Evolutionary conservation across 805 yeast species (phyloP).

Genomic region (Ogataea pignaliae): DNA sequence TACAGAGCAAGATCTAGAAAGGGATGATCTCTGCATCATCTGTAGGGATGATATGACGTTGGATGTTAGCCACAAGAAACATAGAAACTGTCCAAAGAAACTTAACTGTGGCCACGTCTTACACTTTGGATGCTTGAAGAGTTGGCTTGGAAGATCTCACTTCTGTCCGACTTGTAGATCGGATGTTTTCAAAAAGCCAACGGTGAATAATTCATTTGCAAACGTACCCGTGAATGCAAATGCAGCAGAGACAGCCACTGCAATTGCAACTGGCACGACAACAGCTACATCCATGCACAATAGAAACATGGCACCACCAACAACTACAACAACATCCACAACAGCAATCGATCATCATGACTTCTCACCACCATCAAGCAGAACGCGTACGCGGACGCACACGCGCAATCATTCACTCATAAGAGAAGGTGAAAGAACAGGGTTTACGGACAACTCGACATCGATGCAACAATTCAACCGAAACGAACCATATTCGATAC

Average conservation of each 20-base stretch:
- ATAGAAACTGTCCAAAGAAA: conserved; percentile 63
- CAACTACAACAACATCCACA: background rate
- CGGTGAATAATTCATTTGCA: background rate
- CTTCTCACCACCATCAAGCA: no score
- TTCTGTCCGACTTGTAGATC: conserved; percentile 91
- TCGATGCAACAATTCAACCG: no score
- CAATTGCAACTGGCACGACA: background rate
- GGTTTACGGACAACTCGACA: no score
- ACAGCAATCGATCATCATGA: background rate
- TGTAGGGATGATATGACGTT: conserved; percentile 86
- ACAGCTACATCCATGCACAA: background rate
- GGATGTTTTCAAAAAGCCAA: conserved; percentile 45
- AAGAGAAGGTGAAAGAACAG: no score
- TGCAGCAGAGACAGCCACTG: background rate
- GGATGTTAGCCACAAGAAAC: conserved; percentile 26
- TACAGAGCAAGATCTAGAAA: conserved; percentile 51
- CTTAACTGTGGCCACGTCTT: conserved; percentile 82
- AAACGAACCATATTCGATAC: conserved; percentile 6
- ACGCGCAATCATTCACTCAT: no score
- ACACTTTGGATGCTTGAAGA: conserved; percentile 84
- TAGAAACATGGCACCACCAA: background rate
- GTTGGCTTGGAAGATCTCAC: conserved; percentile 90
- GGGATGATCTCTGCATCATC: conserved; percentile 73
- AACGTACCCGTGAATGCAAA: conserved; percentile 2
- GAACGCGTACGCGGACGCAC: no score